These are phyloP conservation scores for Neofusicoccum kwambonambiense DNA, from an alignment of 2,329 filamentous ascomycete species.

Conservation along the genomic window DNA sequence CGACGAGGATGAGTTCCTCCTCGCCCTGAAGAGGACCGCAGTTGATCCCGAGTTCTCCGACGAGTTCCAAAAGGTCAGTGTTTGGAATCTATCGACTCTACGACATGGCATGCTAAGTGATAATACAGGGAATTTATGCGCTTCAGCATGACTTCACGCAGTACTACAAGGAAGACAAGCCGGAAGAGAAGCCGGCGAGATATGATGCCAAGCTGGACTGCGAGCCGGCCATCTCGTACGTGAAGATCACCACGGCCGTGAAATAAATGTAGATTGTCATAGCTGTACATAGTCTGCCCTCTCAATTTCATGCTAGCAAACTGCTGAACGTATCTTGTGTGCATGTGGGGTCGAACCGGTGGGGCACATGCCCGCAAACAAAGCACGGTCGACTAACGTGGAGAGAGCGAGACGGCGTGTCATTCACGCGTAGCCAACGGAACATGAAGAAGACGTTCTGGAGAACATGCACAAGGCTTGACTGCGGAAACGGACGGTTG, in stretches of 20 bases:
- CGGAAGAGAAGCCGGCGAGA: background rate
- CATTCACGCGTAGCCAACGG: too few species aligned
- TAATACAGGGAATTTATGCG: background rate
- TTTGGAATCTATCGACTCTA: too few species aligned
- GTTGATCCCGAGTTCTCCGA: conserved; percentile 28
- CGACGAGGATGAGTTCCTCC: conserved; percentile 39
- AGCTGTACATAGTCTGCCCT: background rate
- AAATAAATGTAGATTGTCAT: background rate
- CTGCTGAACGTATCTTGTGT: too few species aligned
- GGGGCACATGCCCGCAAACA: too few species aligned
- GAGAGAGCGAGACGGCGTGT: too few species aligned
- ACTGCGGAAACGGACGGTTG: too few species aligned
- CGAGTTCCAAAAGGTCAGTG: conserved; percentile 28
- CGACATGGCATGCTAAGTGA: too few species aligned
- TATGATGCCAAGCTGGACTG: background rate
- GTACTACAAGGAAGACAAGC: background rate
- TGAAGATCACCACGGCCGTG: background rate
- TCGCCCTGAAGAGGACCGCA: conserved; percentile 33
- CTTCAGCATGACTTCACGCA: background rate
- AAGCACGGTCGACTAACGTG: too few species aligned
- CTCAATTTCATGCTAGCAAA: background rate
- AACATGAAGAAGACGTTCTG: too few species aligned
- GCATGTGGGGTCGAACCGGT: too few species aligned
- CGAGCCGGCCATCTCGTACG: background rate
- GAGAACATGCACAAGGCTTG: too few species aligned